Conservation (phyloP, 1,139 yeast species). For the Yamadazyma triangularis region DNA sequence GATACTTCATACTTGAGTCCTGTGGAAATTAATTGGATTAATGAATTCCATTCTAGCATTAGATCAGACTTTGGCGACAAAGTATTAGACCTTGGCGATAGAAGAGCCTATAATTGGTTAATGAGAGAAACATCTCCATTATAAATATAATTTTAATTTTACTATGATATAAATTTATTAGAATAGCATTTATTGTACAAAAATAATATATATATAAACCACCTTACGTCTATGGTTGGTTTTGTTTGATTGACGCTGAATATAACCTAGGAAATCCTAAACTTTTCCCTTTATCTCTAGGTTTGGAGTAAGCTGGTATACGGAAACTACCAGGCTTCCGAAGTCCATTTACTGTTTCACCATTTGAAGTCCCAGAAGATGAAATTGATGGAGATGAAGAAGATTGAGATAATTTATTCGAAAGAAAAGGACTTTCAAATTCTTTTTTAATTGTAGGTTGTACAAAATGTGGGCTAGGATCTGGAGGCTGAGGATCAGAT, state of each 20-base stretch:
- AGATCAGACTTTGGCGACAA: slow-evolving; percentile 31
- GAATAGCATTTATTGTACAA: no score
- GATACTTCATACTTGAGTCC: slow-evolving; percentile 30
- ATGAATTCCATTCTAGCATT: slow-evolving; percentile 39
- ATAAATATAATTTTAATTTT: slow-evolving; percentile 6
- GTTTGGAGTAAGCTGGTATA: slow-evolving; percentile 20
- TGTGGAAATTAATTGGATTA: slow-evolving; percentile 50
- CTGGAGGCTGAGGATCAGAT: not conserved
- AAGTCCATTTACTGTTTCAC: slow-evolving; percentile 4
- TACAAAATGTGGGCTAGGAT: no score
- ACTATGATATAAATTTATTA: no score
- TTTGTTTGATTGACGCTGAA: slow-evolving; percentile 21
- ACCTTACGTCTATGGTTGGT: not conserved
- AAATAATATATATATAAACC: slow-evolving; percentile 4
- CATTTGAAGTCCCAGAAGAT: slow-evolving; percentile 2
- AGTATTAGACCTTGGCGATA: slow-evolving; percentile 35
- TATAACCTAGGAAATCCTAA: slow-evolving; percentile 23
- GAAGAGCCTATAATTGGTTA: slow-evolving; percentile 37
- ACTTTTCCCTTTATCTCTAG: slow-evolving; percentile 14
- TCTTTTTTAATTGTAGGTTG: not conserved
- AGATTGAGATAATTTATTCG: slow-evolving; percentile 27
- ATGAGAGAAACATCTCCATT: slow-evolving; percentile 32
- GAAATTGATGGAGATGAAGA: no score
- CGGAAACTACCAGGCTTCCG: slow-evolving; percentile 52
- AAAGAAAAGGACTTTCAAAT: slow-evolving; percentile 30